Evolutionary conservation across 768 basidiomycete genomes (phyloP).

Genomic region (Xerocomellus dryophilus): DNA sequence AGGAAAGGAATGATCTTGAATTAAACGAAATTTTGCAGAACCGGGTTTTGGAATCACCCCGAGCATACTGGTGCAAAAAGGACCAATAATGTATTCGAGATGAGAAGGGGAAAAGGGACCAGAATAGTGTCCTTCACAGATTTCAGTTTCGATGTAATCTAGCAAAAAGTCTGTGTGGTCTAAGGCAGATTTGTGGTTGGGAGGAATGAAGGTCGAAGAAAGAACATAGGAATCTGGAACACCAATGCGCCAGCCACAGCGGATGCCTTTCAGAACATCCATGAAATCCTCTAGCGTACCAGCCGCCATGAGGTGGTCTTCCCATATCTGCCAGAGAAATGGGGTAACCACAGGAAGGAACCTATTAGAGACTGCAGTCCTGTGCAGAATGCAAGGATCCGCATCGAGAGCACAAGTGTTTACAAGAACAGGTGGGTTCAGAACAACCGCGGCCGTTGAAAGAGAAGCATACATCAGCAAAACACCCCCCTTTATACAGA

Average conservation of each 20-base stretch:
- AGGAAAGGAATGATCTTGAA: too few relatives aligned
- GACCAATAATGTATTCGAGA: too few relatives aligned
- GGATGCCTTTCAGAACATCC: background rate
- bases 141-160: constrained; percentile 33
- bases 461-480: too few relatives aligned
- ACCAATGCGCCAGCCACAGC: background rate
- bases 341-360: constrained; percentile 26
- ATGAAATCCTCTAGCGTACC: background rate
- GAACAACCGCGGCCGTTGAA: background rate
- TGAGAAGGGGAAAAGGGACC: too few relatives aligned
- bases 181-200: background rate
- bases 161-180: constrained; percentile 22
- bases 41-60: too few relatives aligned
- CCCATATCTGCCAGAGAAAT: constrained; percentile 20
- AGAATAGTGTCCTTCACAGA: constrained; percentile 13
- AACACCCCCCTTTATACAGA: too few relatives aligned
- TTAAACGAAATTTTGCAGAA: too few relatives aligned
- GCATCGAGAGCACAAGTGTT: background rate
- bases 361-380: constrained; percentile 7
- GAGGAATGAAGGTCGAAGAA: background rate
- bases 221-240: background rate
- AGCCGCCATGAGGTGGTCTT: background rate
- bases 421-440: background rate
- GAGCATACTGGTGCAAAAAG: too few relatives aligned
- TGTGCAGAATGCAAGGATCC: constrained; percentile 13